Evolutionary conservation across 2,329 filamentous ascomycete species (phyloP), one percentile per base, ranked within the genome.

Genomic region (Pezicula neosporulosa): DNA sequence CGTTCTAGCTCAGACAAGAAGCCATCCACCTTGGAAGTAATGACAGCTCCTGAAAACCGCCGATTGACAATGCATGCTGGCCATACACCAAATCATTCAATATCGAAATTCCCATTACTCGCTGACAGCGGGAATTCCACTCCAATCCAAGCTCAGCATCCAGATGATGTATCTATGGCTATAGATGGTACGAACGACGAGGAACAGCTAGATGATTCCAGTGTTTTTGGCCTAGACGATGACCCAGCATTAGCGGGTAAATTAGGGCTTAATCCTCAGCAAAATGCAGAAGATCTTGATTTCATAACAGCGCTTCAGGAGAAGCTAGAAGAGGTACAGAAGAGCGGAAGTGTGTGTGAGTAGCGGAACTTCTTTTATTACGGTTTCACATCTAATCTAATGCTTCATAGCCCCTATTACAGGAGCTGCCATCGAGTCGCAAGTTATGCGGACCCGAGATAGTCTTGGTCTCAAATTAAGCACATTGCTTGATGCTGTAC

Each of bases 41-140:
- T 52, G 15, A 44, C 36, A n/a, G 56, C 60, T 27, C 60, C 61
- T 13, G 80, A 77, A 59, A 70, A 72, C 41, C 71, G 69, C 45
- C 73, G 82, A 42, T 73, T 83, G 38, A 82, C 75, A 0, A 80
- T 85, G 75, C 77, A 85, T 63, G 82, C 82, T 18, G 82, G 82
- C 1, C 82, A 85, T 64, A 85, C 82, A 2, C 82, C 82, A 6
- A 83, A 75, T 47, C 81, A 83, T 61, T 73, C 70, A 3, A 63
- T 72, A 19, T 82, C 80, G 1, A 68, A 82, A 10, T 81, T 81
- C 4, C 65, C 76, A 2, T 66, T 81, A 15, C 37, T 62, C 16
- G 55, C 72, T 4, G 58, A 58, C 12, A 60, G 55, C 39, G 65
- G 60, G 2, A 49, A 54, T 39, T 57, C 58, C 8, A 65, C 65